These are phyloP conservation scores for Cardiospermum halicacabum DNA, from an alignment of 345 rosid species.

Conservation along the genomic window DNA sequence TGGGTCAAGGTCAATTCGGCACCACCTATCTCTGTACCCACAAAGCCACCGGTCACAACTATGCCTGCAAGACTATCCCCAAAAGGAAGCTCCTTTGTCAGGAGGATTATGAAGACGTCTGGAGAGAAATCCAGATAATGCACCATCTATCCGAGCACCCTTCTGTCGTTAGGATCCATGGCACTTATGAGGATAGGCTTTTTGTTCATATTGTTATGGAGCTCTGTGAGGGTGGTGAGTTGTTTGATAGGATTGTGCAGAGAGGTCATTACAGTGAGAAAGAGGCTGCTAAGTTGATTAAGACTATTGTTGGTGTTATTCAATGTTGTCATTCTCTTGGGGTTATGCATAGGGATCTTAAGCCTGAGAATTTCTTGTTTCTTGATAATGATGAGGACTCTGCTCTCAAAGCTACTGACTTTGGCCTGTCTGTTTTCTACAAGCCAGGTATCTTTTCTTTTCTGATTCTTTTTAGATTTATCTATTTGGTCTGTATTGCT, in stretches of 20 bases:
- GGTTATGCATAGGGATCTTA: conserved; percentile 72
- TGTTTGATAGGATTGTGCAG: conserved; percentile 66
- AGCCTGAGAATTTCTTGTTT: conserved; percentile 81
- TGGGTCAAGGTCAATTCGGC: conserved; percentile 82
- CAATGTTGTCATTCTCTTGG: conserved; percentile 76
- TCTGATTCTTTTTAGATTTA: background rate
- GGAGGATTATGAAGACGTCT: conserved; percentile 72
- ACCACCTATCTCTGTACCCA: conserved; percentile 67
- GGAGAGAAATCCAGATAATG: conserved; percentile 90
- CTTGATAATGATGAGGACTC: conserved; percentile 57
- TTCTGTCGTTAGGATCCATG: conserved; percentile 55
- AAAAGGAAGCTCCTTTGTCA: conserved; percentile 65
- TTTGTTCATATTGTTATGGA: conserved; percentile 79
- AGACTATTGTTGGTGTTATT: conserved; percentile 78
- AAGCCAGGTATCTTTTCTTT: conserved; percentile 46
- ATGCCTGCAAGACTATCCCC: conserved; percentile 80
- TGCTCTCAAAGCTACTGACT: conserved; percentile 73
- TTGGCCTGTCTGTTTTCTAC: conserved; percentile 74
- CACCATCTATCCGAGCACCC: conserved; percentile 69
- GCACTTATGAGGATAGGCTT: conserved; percentile 43
- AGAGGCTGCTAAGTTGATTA: conserved; percentile 69
- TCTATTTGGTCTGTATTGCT: background rate
- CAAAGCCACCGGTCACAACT: conserved; percentile 33
- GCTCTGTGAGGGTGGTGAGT: conserved; percentile 72
- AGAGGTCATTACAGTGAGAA: conserved; percentile 73